Evolutionary conservation across 1,284 basidiomycete species (phyloP).

Genomic region (Puccinia horiana): DNA sequence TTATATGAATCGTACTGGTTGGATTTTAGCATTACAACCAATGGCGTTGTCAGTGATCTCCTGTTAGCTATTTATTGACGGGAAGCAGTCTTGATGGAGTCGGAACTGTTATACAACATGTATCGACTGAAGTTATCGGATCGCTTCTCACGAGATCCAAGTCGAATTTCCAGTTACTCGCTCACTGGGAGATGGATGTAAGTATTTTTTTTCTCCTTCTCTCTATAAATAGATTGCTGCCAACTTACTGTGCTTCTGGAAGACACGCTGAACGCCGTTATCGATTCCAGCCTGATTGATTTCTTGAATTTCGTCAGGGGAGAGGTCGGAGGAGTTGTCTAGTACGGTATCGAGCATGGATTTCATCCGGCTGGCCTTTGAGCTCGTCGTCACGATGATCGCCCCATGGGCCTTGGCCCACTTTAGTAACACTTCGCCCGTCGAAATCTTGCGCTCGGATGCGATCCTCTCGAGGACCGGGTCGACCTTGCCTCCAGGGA

Average conservation of each 20-base stretch:
- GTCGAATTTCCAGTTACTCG: too few relatives aligned
- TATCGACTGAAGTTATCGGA: too few relatives aligned
- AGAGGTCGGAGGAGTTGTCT: not conserved
- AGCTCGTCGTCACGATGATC: slow-evolving; percentile 22
- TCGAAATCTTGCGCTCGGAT: not conserved
- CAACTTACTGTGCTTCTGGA: slow-evolving; percentile 38
- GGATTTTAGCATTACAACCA: too few relatives aligned
- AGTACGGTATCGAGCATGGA: slow-evolving; percentile 13
- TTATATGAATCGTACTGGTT: too few relatives aligned
- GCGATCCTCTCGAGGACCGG: slow-evolving; percentile 31
- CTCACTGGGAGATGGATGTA: too few relatives aligned
- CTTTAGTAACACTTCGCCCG: slow-evolving; percentile 34
- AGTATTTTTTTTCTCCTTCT: too few relatives aligned
- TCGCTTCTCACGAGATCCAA: too few relatives aligned
- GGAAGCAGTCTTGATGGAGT: too few relatives aligned
- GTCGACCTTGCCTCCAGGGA: slow-evolving; percentile 28
- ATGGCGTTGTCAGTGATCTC: too few relatives aligned
- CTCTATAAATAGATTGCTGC: not conserved
- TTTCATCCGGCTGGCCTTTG: slow-evolving; percentile 29
- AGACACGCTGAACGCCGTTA: slow-evolving; percentile 27
- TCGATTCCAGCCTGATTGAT: slow-evolving; percentile 33
- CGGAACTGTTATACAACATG: too few relatives aligned
- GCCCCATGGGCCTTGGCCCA: slow-evolving; percentile 34
- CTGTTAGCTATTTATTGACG: too few relatives aligned
- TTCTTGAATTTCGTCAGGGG: slow-evolving; percentile 19